A percentile compares a stretch with the other conserved stretches of the same genome.
Conservation (phyloP, 805 yeast species). For the Metschnikowia henanensis region DNA sequence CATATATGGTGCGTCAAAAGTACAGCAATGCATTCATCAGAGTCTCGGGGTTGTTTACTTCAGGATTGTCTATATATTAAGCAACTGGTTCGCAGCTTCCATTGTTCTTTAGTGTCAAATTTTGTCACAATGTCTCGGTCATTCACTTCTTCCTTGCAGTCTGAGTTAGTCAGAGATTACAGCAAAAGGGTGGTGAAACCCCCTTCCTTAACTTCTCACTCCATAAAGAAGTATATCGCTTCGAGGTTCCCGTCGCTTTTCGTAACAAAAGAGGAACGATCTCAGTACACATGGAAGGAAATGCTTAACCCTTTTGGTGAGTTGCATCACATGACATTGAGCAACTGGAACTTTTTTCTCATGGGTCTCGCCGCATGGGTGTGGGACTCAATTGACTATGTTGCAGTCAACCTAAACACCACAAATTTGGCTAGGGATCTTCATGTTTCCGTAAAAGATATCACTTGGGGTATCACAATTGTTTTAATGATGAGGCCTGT, state of each 20-base stretch:
- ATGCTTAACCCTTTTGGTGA: slow-evolving; percentile 42
- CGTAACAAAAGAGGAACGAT: slow-evolving; percentile 45
- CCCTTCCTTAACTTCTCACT: slow-evolving; percentile 29
- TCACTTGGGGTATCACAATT: slow-evolving; percentile 71
- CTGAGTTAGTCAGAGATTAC: slow-evolving; percentile 14
- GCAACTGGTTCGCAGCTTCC: too few relatives aligned
- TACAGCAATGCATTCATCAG: too few relatives aligned
- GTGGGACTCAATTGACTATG: slow-evolving; percentile 67
- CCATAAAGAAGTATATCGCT: slow-evolving; percentile 37
- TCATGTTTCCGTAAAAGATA: slow-evolving; percentile 45
- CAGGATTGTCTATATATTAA: too few relatives aligned
- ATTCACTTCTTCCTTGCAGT: slow-evolving; percentile 13
- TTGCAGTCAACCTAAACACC: slow-evolving; percentile 54
- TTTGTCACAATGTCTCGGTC: slow-evolving; percentile 10
- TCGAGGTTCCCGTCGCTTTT: slow-evolving; percentile 51
- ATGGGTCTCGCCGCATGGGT: slow-evolving; percentile 61
- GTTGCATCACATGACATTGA: slow-evolving; percentile 16
- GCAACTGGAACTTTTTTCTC: slow-evolving; percentile 51
- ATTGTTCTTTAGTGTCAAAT: too few relatives aligned
- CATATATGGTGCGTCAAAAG: too few relatives aligned
- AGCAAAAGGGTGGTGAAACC: slow-evolving; percentile 20
- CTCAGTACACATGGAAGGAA: slow-evolving; percentile 33
- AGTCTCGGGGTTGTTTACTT: too few relatives aligned
- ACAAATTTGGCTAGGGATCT: slow-evolving; percentile 48
- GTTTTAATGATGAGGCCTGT: slow-evolving; percentile 68